Evolutionary conservation across 768 basidiomycete species (phyloP).

Genomic region (Termitomyces sp.): DNA sequence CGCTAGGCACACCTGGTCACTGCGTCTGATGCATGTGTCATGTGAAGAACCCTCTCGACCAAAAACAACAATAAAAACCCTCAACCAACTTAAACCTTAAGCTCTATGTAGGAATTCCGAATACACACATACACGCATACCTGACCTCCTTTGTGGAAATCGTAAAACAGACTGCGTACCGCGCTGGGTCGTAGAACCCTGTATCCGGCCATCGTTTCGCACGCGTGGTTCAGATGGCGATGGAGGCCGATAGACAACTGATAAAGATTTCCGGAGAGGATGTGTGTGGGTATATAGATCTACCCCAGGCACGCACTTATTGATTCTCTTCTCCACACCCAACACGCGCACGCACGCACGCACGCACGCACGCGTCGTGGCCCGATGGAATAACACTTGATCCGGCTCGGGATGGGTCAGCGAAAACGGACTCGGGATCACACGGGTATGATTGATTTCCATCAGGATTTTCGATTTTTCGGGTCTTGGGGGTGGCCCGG

Average conservation of each 20-base stretch:
- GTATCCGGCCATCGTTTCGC: background rate
- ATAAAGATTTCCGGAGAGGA: background rate
- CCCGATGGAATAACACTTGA: background rate
- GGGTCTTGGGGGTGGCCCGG: too few relatives aligned
- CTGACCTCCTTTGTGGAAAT: background rate
- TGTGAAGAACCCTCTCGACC: background rate
- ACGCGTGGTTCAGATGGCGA: background rate
- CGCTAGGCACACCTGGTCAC: background rate
- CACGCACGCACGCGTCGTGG: background rate
- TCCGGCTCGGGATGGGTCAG: conserved; percentile 1
- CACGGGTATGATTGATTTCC: too few relatives aligned
- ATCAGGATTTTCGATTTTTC: too few relatives aligned
- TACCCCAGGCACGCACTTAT: background rate
- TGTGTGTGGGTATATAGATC: background rate
- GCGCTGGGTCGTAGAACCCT: too few relatives aligned
- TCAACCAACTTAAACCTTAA: too few relatives aligned
- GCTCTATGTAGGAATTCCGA: background rate
- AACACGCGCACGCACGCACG: too few relatives aligned
- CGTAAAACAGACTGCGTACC: background rate
- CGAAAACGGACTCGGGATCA: background rate
- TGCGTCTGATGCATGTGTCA: background rate
- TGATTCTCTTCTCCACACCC: conserved; percentile 5
- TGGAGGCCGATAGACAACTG: background rate
- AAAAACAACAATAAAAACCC: too few relatives aligned
- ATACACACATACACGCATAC: background rate